Evolutionary conservation across 164 flowering plant genomes (phyloP).

Genomic region (Nelumbo lutea): DNA sequence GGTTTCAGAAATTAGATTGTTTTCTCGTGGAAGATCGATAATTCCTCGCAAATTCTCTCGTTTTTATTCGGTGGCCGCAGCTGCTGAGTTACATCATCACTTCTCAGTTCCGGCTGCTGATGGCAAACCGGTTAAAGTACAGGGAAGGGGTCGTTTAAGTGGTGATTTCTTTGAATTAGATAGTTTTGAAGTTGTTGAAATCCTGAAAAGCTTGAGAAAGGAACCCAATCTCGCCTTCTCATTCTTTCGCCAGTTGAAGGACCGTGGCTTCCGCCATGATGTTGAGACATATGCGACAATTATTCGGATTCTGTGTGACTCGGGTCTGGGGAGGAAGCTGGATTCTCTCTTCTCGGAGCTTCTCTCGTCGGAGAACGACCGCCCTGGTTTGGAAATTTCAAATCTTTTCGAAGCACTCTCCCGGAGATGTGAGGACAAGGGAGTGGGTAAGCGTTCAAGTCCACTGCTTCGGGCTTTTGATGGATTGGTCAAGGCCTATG

Average conservation of each 20-base stretch:
- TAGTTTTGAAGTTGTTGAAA: conserved; percentile 26
- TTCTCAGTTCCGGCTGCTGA: conserved; percentile 1
- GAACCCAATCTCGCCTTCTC: conserved; percentile 50
- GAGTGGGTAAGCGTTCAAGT: conserved; percentile 5
- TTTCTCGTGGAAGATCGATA: conserved; percentile 7
- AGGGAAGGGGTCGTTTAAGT: background rate
- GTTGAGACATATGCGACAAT: conserved; percentile 40
- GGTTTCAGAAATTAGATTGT: conserved; percentile 14
- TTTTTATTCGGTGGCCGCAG: conserved; percentile 8
- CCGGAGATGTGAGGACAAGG: conserved; percentile 16
- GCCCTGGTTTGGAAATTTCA: conserved; percentile 28
- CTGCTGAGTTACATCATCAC: conserved; percentile 3
- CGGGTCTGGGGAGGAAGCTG: conserved; percentile 38
- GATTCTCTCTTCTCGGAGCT: conserved; percentile 46
- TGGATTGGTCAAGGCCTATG: conserved; percentile 55
- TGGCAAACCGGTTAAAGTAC: background rate
- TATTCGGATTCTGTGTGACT: conserved; percentile 39
- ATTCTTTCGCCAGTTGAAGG: conserved; percentile 37
- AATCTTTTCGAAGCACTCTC: conserved; percentile 40
- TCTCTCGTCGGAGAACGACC: conserved; percentile 23
- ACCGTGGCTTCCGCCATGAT: conserved; percentile 42
- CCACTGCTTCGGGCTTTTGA: conserved; percentile 28
- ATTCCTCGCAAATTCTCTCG: conserved; percentile 7
- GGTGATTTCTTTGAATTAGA: conserved; percentile 17
- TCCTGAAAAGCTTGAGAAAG: conserved; percentile 30